These are phyloP conservation scores for Centella asiatica DNA, from an alignment of 129 eudicot species.

Conservation along the genomic window DNA sequence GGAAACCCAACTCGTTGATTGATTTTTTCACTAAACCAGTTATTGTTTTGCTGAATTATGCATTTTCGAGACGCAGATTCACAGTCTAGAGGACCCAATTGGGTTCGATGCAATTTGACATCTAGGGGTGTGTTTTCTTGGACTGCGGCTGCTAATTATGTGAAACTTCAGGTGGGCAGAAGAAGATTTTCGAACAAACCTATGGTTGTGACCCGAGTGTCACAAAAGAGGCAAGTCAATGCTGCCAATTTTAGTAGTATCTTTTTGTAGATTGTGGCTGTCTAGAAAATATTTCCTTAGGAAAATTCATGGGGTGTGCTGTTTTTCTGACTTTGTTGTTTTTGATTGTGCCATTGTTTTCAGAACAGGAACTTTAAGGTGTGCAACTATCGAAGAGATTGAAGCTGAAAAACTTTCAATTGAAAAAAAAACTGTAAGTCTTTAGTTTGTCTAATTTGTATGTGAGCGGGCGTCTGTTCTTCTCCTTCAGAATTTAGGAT, in stretches of 20 bases:
- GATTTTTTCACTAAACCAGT: too few relatives aligned
- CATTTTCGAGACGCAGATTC: too few relatives aligned
- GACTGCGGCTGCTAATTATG: conserved; percentile 51
- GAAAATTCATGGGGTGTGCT: neutral
- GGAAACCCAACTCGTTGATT: too few relatives aligned
- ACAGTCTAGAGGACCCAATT: neutral
- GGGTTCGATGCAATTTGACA: conserved; percentile 9
- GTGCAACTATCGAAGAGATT: conserved; percentile 86
- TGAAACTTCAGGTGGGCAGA: conserved; percentile 26
- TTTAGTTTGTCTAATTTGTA: too few relatives aligned
- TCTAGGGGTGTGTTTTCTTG: conserved; percentile 31
- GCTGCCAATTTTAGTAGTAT: neutral
- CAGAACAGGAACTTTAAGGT: conserved; percentile 50
- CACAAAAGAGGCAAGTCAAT: conserved; percentile 22
- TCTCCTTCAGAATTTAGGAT: neutral
- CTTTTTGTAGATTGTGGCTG: neutral
- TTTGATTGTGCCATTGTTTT: neutral
- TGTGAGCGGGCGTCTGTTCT: neutral
- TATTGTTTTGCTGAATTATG: too few relatives aligned
- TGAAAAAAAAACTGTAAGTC: conserved; percentile 65
- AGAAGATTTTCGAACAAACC: conserved; percentile 14
- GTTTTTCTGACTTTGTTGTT: neutral
- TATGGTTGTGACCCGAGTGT: conserved; percentile 18
- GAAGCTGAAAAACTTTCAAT: conserved; percentile 77
- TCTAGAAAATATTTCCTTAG: neutral